A percentile compares a stretch with the other conserved stretches of the same genome.
Evolutionary conservation across 2,329 filamentous ascomycete species (phyloP).

Genomic region (Magnaporthiopsis rhizophila): DNA sequence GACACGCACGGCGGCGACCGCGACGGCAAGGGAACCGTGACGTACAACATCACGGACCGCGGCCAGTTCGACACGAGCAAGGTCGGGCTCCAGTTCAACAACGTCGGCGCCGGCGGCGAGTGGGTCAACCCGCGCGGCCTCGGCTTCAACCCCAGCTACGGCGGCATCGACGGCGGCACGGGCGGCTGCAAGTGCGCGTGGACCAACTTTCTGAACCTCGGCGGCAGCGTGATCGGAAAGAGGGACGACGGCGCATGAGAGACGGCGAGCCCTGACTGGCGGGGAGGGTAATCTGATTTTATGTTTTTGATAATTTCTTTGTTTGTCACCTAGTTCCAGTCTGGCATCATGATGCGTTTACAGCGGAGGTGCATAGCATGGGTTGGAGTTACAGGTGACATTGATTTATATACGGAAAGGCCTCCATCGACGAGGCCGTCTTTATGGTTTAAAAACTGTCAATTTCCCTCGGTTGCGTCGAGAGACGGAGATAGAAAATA

Average conservation of each 20-base stretch:
- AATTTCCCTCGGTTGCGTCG: no score
- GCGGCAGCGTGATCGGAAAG: background rate
- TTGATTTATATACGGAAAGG: no score
- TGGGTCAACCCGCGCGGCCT: constrained; percentile 43
- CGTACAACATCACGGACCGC: constrained; percentile 38
- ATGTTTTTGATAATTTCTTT: background rate
- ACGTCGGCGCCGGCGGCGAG: constrained; percentile 38
- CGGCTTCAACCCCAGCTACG: constrained; percentile 35
- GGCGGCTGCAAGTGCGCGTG: constrained; percentile 31
- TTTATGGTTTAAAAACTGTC: no score
- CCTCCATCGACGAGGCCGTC: no score
- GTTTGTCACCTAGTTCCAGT: background rate
- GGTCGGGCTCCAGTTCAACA: constrained; percentile 33
- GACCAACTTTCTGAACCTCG: constrained; percentile 15
- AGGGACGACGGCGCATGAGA: background rate
- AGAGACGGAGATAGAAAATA: no score
- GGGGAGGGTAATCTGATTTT: background rate
- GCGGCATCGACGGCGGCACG: constrained; percentile 55
- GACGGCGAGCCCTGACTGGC: background rate
- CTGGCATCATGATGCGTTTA: background rate
- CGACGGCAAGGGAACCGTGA: constrained; percentile 44
- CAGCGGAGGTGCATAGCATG: background rate
- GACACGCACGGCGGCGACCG: constrained; percentile 55
- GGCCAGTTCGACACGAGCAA: constrained; percentile 21
- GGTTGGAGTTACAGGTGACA: background rate